Evolutionary conservation across 2,329 filamentous ascomycete genomes (phyloP).

Genomic region (Aspergillus thermomutatus): DNA sequence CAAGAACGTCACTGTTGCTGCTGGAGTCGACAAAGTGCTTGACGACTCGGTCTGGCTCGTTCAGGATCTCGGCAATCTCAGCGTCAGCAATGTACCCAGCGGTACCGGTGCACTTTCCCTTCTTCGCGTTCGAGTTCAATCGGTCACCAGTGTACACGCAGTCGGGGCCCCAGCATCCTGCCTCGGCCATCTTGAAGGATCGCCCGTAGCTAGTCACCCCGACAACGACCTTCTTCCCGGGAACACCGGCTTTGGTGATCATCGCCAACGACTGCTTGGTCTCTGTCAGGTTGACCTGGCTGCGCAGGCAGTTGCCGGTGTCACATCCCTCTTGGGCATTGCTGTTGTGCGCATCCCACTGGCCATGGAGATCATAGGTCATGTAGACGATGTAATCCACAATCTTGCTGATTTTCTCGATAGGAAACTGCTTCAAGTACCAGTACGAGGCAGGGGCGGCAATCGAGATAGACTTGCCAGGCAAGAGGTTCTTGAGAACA

Average conservation of each 20-base stretch:
- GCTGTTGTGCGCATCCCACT: slow-evolving; percentile 11
- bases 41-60: neutral
- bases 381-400: no score
- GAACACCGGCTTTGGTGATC: slow-evolving; percentile 38
- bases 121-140: slow-evolving; percentile 24
- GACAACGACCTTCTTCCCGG: slow-evolving; percentile 29
- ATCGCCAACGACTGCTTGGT: slow-evolving; percentile 32
- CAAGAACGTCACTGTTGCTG: slow-evolving; percentile 22
- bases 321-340: slow-evolving; percentile 18
- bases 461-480: no score
- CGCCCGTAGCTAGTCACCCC: slow-evolving; percentile 37
- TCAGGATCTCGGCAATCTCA: slow-evolving; percentile 20
- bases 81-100: slow-evolving; percentile 40
- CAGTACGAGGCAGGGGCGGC: no score
- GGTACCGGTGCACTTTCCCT: slow-evolving; percentile 38
- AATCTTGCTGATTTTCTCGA: no score
- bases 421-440: no score
- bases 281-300: slow-evolving; percentile 41
- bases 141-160: slow-evolving; percentile 33
- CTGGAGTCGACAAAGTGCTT: slow-evolving; percentile 6
- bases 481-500: no score
- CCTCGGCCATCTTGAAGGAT: slow-evolving; percentile 31
- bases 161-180: slow-evolving; percentile 26
- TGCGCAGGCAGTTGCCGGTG: slow-evolving; percentile 33
- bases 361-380: no score